Evolutionary conservation across 208 protist species (phyloP).

Genomic region (Trypanosoma cruzi): DNA sequence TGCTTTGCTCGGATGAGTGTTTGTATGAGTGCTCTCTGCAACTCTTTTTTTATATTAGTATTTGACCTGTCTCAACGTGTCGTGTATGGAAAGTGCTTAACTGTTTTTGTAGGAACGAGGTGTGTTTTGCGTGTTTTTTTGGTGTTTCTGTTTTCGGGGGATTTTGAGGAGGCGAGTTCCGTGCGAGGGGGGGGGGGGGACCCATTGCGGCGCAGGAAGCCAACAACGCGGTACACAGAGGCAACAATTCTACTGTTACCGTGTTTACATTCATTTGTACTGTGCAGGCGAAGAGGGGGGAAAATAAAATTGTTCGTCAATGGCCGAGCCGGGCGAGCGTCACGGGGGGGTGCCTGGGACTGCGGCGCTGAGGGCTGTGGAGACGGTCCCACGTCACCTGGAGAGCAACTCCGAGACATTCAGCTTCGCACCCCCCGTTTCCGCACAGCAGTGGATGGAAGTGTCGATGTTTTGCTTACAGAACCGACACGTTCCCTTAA

Average conservation of each 20-base stretch:
- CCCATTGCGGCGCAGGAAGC: too few relatives aligned
- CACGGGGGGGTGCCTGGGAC: constrained; percentile 7
- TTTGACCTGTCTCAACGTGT: not conserved
- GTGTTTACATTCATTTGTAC: not conserved
- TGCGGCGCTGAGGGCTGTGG: constrained; percentile 8
- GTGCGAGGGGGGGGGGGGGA: too few relatives aligned
- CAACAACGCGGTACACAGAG: not conserved
- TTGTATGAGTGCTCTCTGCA: too few relatives aligned
- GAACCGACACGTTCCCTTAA: not conserved
- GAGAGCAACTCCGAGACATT: constrained; percentile 10
- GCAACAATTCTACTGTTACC: not conserved
- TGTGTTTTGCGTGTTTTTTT: not conserved
- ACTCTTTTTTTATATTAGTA: too few relatives aligned
- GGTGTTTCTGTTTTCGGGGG: not conserved
- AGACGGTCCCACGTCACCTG: not conserved
- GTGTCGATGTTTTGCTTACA: constrained; percentile 46
- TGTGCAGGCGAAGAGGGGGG: not conserved
- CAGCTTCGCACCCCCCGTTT: constrained; percentile 22
- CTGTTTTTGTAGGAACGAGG: too few relatives aligned
- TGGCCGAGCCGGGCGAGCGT: constrained; percentile 8
- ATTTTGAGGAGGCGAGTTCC: not conserved
- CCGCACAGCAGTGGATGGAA: constrained; percentile 39
- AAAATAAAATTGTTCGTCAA: constrained; percentile 7
- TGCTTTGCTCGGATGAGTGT: too few relatives aligned
- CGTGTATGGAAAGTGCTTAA: too few relatives aligned